Evolutionary conservation across 2,329 filamentous ascomycete genomes (phyloP).

Genomic region (Penicillium brasilianum): DNA sequence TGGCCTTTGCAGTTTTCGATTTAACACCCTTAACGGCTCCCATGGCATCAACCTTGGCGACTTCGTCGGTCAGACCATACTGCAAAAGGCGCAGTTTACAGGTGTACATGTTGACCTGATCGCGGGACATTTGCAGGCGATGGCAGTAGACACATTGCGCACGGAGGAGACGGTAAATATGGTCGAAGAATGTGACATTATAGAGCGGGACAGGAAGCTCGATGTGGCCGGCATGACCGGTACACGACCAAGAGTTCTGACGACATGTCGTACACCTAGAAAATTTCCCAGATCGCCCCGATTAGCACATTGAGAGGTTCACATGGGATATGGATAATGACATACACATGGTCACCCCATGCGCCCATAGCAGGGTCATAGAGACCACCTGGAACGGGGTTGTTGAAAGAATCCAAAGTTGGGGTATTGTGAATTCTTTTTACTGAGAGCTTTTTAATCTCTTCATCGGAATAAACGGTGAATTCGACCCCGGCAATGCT

Average conservation of each 20-base stretch:
- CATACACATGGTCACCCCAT: constrained; percentile 82
- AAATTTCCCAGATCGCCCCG: constrained; percentile 24
- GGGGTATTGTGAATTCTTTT: constrained; percentile 91
- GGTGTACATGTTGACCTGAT: constrained; percentile 75
- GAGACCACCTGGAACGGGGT: constrained; percentile 86
- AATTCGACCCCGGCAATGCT: constrained; percentile 88
- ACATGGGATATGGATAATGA: constrained; percentile 20
- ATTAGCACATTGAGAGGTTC: constrained; percentile 24
- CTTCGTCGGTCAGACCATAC: constrained; percentile 77
- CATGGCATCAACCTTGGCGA: constrained; percentile 62
- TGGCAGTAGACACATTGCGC: constrained; percentile 92
- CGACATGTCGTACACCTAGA: constrained; percentile 89
- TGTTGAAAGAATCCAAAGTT: constrained; percentile 91
- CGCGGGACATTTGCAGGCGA: constrained; percentile 77
- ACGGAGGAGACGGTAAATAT: constrained; percentile 81
- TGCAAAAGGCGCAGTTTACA: constrained; percentile 88
- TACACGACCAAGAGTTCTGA: constrained; percentile 78
- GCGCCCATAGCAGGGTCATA: constrained; percentile 92
- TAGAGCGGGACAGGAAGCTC: constrained; percentile 92
- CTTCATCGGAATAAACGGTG: constrained; percentile 76
- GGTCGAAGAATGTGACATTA: constrained; percentile 95
- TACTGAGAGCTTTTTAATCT: constrained; percentile 88
- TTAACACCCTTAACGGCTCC: constrained; percentile 51
- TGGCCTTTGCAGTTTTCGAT: constrained; percentile 50
- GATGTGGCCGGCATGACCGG: constrained; percentile 93